These are phyloP conservation scores for Fusarium armeniacum DNA, from an alignment of 2,329 filamentous ascomycete genomes.

Conservation along the genomic window DNA sequence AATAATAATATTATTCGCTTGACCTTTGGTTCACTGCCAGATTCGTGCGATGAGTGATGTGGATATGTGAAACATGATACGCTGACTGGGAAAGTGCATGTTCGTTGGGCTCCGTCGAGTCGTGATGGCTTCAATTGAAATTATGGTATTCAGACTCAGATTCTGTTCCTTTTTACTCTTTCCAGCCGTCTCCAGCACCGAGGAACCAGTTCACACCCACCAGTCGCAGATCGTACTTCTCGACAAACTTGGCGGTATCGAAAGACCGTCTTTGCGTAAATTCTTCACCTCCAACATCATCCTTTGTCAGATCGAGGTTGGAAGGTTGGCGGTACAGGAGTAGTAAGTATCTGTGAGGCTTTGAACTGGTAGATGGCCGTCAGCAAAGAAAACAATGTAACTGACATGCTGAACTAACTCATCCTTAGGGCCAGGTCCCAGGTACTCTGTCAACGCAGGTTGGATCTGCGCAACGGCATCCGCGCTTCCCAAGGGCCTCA, in stretches of 20 bases:
- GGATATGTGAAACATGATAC: background rate
- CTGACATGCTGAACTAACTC: conserved; percentile 54
- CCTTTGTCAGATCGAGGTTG: conserved; percentile 54
- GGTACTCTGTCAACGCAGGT: conserved; percentile 58
- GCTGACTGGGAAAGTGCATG: background rate
- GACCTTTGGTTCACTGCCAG: background rate
- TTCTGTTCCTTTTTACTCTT: conserved; percentile 31
- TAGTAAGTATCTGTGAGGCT: conserved; percentile 64
- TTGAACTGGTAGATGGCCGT: conserved; percentile 55
- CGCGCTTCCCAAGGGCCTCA: conserved; percentile 52
- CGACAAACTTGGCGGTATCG: conserved; percentile 57
- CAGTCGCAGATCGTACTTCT: conserved; percentile 56
- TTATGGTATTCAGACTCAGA: background rate
- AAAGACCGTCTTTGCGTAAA: conserved; percentile 62
- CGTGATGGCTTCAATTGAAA: background rate
- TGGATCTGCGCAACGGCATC: conserved; percentile 50
- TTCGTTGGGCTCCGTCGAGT: background rate
- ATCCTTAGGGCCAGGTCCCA: conserved; percentile 62
- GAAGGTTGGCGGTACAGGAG: conserved; percentile 60
- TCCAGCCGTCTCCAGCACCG: conserved; percentile 61
- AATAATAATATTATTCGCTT: conserved; percentile 20
- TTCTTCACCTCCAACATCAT: conserved; percentile 63
- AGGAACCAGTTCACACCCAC: conserved; percentile 63
- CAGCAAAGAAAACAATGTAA: background rate
- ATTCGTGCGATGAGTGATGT: background rate